phyloP scores from a whole-genome alignment of 129 eudicot genomes.

The Dittrichia graveolens region DNA sequence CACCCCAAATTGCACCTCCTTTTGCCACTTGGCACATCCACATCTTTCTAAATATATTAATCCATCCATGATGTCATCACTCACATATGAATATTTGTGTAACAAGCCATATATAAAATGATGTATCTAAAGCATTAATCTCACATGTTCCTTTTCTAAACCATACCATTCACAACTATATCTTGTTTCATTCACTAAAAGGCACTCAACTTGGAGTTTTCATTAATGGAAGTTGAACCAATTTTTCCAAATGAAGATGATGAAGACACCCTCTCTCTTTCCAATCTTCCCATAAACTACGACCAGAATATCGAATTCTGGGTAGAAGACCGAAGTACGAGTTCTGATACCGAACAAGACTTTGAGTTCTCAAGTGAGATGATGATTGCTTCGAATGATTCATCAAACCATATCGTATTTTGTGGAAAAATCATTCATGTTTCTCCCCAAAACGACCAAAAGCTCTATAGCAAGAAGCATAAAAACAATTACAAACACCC shows the following conservation, averaged over 20 bases:
- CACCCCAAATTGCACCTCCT: conserved; percentile 12
- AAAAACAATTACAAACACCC: background rate
- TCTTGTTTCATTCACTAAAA: conserved; percentile 4
- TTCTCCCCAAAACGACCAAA: background rate
- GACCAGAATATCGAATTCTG: conserved; percentile 9
- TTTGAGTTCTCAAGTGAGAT: conserved; percentile 67
- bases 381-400: conserved; percentile 28
- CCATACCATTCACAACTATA: conserved; percentile 10
- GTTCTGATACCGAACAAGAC: conserved; percentile 22
- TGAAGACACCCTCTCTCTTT: conserved; percentile 46
- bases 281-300: conserved; percentile 32
- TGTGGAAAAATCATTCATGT: conserved; percentile 53
- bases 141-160: background rate
- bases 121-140: background rate
- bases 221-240: conserved; percentile 8
- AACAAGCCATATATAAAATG: conserved; percentile 1
- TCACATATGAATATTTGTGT: background rate
- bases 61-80: background rate
- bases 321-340: background rate
- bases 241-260: conserved; percentile 15
- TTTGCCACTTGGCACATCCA: conserved; percentile 34
- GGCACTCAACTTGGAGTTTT: background rate
- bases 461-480: conserved; percentile 8
- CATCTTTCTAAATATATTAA: background rate
- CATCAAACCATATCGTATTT: conserved; percentile 38